A percentile compares a stretch with the other conserved stretches of the same genome.
Evolutionary conservation across 176 grass and related monocot genomes (phyloP).

Genomic region (Raddia distichophylla): DNA sequence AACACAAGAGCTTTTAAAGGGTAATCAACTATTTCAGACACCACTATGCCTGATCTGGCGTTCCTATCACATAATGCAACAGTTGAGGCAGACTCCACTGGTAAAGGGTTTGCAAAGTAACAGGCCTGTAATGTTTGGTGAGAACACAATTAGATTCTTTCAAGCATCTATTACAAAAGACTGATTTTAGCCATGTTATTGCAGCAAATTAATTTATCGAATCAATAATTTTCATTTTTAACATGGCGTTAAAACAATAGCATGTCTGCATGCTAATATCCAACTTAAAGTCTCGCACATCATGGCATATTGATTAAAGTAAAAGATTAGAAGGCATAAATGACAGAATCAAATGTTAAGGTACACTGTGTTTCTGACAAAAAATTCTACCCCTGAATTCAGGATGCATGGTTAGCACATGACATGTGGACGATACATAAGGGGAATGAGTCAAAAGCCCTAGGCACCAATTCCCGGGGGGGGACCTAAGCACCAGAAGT

Average conservation of each 20-base stretch:
- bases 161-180: not conserved
- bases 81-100: constrained; percentile 63
- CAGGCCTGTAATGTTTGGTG: constrained; percentile 51
- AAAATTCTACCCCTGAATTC: constrained; percentile 22
- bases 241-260: not conserved
- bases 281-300: not conserved
- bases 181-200: not conserved
- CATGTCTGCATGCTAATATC: not conserved
- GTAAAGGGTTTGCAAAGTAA: constrained; percentile 70
- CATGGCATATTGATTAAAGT: not conserved
- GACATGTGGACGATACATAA: not conserved
- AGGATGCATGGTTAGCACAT: not conserved
- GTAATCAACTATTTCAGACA: constrained; percentile 65
- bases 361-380: not conserved
- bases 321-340: constrained; percentile 1
- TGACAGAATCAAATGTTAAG: not conserved
- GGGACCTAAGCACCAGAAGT: not conserved
- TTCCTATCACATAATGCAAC: constrained; percentile 40
- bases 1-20: constrained; percentile 67
- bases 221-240: not conserved
- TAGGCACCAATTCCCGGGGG: not conserved
- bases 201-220: not conserved
- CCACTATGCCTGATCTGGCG: constrained; percentile 29
- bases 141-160: constrained; percentile 31
- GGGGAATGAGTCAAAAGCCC: not conserved